Evolutionary conservation across 2,329 filamentous ascomycete genomes (phyloP), one percentile per base, ranked within the genome.

Genomic region (Trichoderma cornu-damae): DNA sequence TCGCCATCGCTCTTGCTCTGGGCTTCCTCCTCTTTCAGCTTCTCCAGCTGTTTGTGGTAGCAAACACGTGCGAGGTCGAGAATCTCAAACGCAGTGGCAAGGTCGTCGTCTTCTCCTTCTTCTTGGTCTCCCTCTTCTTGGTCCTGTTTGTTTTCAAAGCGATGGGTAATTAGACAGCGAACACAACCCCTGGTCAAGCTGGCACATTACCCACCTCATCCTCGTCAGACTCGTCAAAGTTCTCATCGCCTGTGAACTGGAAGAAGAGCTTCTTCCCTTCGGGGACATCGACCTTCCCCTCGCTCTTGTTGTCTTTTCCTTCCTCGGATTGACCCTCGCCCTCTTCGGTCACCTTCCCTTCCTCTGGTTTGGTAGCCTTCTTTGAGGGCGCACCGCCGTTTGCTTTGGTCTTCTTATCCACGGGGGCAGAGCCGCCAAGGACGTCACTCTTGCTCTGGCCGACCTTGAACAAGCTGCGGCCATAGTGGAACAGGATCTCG

Each of bases 381-480:
- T 70, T 75, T 2, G 34, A 34, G 16, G 54, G 7, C 12, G 49
- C 44, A 67, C 71, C 72, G 66, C 72, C 65, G 62, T 70, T 72
- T 50, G 76, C 69, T 60, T 75, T 72, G 6, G 60, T 75, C 64
- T 78, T 74, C 73, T 68, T 67, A n/a, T 85, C 73, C 67, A 80
- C 75, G 69, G 82, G 71, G 18, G 92, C 88, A 67, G 88, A 88
- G 32, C 88, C 89, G 58, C 94, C 94, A 34, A 99, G 79, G 22
- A 99, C 92, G 68, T 97, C 92, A 69, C 91, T 96, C 73, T 96
- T 96, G 71, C 85, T 87, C 70, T 97, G 89, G 28, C 92, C 94
- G 60, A 97, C 88, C 71, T 92, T 92, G 79, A 96, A 97, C 18
- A 99, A 77, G 57, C 90, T 90, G 69, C 93, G 89, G 12, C 94